Base-by-base conservation (phyloP, 306 rosid genomes). In the Begonia loranthoides region DNA sequence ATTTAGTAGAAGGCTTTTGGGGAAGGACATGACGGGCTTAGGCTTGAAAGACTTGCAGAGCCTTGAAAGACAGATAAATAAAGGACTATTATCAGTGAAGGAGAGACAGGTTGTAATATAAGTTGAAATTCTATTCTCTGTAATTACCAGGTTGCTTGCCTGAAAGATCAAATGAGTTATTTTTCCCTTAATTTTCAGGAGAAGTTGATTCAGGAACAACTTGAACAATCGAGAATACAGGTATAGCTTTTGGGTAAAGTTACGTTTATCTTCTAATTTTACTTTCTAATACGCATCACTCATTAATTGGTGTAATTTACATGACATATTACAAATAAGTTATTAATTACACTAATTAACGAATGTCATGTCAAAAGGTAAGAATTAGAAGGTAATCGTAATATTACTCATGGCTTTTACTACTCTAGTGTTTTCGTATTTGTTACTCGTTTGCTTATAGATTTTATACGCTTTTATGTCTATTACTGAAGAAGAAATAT, bases 141-240 rank as follows among this genome's bases (percentile, higher is more conserved):
- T 44, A 33, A 13, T 51, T 46, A 9, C 0, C 33, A 45, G 11
- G 24, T 21, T 44, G 21, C 62, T 13, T 17, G 15, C 49, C 58
- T 43, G 15, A 51, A 6, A 57, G 44, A 45, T 62, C 63, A 62
- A 13, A 53, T 17, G 11, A 55, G 33, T 36, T 56, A 57, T 59
- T 14, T 76, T 13, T 45, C 57, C 44, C 34, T 49, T 43, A 43
- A 43, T 10, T 43, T 82, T 70, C 78, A 92, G 99, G 99, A 92
- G 71, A 72, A 83, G 60, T 17, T 86, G 47, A 77, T 92, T 52
- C 65, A 69, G 88, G 87, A 92, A 62, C 93, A 92, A 69, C 72
- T 92, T 58, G 87, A 83, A 75, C 80, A 80, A 48, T 80, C 99
- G 12, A 82, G 83, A 72, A 41, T 78, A 52, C 80, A 86, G 96